Conservation (phyloP, 73 alveolate genomes). For the Paramecium primaurelia region DNA sequence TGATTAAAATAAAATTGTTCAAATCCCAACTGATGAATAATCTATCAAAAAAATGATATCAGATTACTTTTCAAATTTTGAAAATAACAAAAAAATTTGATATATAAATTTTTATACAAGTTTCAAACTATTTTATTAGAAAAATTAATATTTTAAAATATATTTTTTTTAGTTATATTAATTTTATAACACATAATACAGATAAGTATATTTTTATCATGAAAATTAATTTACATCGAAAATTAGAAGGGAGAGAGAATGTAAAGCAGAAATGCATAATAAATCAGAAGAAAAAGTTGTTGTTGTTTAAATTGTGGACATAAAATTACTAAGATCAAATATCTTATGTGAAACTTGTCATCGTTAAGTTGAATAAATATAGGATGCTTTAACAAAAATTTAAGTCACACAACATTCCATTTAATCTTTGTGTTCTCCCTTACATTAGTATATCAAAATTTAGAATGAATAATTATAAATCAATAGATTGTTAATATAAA, state of each 20-base stretch:
- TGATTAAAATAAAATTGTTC: neutral
- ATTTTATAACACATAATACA: neutral
- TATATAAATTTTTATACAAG: too few species aligned
- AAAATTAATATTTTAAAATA: too few species aligned
- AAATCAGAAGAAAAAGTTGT: slow-evolving; percentile 7
- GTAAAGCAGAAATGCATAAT: neutral
- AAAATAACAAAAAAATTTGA: too few species aligned
- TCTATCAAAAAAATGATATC: neutral
- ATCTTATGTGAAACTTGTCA: neutral
- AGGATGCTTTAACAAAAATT: neutral
- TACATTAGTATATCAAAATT: neutral
- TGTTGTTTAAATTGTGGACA: neutral
- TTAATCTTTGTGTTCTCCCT: neutral
- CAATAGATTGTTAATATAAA: neutral
- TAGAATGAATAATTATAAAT: neutral
- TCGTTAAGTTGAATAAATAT: neutral
- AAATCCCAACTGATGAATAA: neutral
- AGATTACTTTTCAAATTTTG: neutral
- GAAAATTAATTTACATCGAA: neutral
- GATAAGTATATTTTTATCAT: neutral
- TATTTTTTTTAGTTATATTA: too few species aligned
- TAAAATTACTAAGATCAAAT: neutral
- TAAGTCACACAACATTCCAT: neutral
- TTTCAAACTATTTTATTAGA: neutral
- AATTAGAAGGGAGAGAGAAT: neutral